phyloP scores from a whole-genome alignment of 2,329 filamentous ascomycete species.

The Alternaria conjuncta region DNA sequence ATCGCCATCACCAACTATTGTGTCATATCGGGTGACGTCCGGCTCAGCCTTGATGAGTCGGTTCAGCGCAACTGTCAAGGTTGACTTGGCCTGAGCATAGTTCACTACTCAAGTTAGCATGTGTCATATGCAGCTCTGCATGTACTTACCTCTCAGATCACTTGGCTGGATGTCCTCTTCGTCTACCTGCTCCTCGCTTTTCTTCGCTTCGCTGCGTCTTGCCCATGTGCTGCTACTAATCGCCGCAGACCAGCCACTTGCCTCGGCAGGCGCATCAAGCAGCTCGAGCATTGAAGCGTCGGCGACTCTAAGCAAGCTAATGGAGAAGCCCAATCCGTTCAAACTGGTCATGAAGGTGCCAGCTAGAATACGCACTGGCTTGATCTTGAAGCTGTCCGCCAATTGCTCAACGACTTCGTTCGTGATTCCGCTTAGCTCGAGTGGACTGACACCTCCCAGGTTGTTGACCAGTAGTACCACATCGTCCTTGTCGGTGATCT shows the following conservation, averaged over 20 bases:
- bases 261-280: constrained; percentile 71
- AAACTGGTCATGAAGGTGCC: constrained; percentile 76
- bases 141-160: constrained; percentile 58
- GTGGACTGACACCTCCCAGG: constrained; percentile 72
- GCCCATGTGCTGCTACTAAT: constrained; percentile 66
- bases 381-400: constrained; percentile 63
- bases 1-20: constrained; percentile 87
- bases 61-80: constrained; percentile 63
- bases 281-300: constrained; percentile 72
- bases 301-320: constrained; percentile 68
- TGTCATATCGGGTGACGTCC: constrained; percentile 72
- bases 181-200: constrained; percentile 50
- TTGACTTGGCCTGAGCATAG: constrained; percentile 56
- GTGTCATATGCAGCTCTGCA: background rate
- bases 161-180: constrained; percentile 57
- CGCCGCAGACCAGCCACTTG: constrained; percentile 70
- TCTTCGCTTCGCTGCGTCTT: constrained; percentile 51
- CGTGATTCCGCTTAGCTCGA: constrained; percentile 76
- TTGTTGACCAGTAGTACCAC: constrained; percentile 77
- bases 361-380: constrained; percentile 66
- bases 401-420: constrained; percentile 70
- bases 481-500: constrained; percentile 65
- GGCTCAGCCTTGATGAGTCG: constrained; percentile 69
- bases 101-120: constrained; percentile 55
- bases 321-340: constrained; percentile 74